Conservation (phyloP, 768 basidiomycete genomes). For the Boletus sp. region DNA sequence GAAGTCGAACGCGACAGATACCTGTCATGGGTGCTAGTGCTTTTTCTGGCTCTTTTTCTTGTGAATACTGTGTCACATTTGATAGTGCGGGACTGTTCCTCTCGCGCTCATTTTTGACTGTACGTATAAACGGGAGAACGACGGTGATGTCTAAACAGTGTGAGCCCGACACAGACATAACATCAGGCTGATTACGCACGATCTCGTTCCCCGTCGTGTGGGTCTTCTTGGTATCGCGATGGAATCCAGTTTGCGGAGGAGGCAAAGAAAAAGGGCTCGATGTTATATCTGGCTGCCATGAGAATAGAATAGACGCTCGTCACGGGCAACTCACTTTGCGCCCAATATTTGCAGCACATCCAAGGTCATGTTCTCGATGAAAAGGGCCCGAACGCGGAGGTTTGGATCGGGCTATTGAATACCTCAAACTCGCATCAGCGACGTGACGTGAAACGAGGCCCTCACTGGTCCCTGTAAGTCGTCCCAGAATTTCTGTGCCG, state of each 20-base stretch:
- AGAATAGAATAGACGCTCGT: not conserved
- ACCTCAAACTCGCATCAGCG: not conserved
- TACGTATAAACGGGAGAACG: constrained; percentile 40
- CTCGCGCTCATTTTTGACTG: constrained; percentile 30
- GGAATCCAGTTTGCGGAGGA: constrained; percentile 43
- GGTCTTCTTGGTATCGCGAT: constrained; percentile 39
- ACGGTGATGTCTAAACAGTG: constrained; percentile 39
- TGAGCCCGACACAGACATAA: not conserved
- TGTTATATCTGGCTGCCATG: constrained; percentile 31
- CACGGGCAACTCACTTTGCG: constrained; percentile 26
- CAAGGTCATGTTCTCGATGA: constrained; percentile 34
- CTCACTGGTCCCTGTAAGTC: constrained; percentile 28
- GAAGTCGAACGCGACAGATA: not conserved
- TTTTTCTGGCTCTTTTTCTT: constrained; percentile 8
- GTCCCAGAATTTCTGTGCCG: constrained; percentile 25
- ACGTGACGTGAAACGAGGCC: not conserved
- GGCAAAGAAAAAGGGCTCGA: constrained; percentile 45
- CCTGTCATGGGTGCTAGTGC: constrained; percentile 11
- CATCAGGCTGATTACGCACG: constrained; percentile 31
- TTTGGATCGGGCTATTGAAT: constrained; percentile 17
- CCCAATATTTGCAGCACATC: constrained; percentile 37
- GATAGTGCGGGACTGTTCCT: constrained; percentile 13
- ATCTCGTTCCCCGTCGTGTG: constrained; percentile 27
- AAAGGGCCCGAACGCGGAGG: constrained; percentile 33
- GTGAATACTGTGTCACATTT: constrained; percentile 8